These are phyloP conservation scores for Oryza glaberrima DNA, from an alignment of 176 grass and related monocot genomes.

Conservation along the genomic window DNA sequence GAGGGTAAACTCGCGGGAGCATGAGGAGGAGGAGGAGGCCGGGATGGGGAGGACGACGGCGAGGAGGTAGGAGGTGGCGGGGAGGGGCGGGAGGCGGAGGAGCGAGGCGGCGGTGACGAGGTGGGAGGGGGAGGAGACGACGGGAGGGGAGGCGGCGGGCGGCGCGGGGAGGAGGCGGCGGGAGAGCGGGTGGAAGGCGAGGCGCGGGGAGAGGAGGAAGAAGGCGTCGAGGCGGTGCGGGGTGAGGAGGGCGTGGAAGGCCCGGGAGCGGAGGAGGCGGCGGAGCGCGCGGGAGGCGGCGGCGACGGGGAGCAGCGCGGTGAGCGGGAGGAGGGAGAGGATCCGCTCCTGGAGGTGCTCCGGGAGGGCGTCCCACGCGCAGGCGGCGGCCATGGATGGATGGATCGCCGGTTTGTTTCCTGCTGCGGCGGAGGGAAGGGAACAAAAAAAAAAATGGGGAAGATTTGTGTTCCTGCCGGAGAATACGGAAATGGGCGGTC, in stretches of 20 bases:
- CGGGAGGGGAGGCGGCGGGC: slow-evolving; percentile 12
- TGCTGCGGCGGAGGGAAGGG: background rate
- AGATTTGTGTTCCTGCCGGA: too few species aligned
- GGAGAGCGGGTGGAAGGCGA: slow-evolving; percentile 48
- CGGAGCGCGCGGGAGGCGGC: slow-evolving; percentile 47
- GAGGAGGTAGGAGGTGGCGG: slow-evolving; percentile 41
- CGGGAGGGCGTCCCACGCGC: slow-evolving; percentile 51
- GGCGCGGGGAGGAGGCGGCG: background rate
- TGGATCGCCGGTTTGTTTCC: background rate
- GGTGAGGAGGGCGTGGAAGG: slow-evolving; percentile 52
- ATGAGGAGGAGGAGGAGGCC: background rate
- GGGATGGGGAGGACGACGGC: slow-evolving; percentile 19
- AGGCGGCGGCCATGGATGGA: slow-evolving; percentile 25
- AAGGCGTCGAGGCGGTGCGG: slow-evolving; percentile 49
- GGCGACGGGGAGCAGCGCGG: slow-evolving; percentile 41
- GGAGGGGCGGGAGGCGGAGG: slow-evolving; percentile 20
- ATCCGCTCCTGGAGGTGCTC: slow-evolving; percentile 46
- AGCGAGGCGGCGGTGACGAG: slow-evolving; percentile 5
- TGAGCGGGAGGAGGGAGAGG: slow-evolving; percentile 57
- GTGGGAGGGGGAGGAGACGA: slow-evolving; percentile 33
- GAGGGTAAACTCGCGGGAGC: slow-evolving; percentile 29
- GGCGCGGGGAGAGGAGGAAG: slow-evolving; percentile 34
- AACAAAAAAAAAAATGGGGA: too few species aligned
- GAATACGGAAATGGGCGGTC: too few species aligned
- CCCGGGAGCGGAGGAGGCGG: slow-evolving; percentile 39